Percentiles rank a stretch among this genome's conserved stretches.
phyloP scores from a whole-genome alignment of 805 yeast species.

The Starmerella etchellsii region DNA sequence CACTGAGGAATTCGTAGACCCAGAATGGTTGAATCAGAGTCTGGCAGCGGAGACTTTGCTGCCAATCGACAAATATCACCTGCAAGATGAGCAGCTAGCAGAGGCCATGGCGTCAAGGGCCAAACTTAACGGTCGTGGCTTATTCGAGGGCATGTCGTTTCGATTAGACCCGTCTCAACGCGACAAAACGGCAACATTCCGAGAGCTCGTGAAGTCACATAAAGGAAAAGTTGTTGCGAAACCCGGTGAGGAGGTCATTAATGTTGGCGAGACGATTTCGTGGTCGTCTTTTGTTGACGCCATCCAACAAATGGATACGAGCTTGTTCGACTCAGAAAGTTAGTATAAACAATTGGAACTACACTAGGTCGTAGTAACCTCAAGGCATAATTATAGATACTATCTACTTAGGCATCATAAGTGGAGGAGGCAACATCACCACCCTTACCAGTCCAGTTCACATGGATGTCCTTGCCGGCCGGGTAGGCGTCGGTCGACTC shows the following conservation, averaged over 20 bases:
- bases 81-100: slow-evolving; percentile 12
- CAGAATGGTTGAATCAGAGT: slow-evolving; percentile 22
- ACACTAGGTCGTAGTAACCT: too few relatives aligned
- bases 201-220: slow-evolving; percentile 47
- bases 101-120: slow-evolving; percentile 10
- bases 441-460: slow-evolving; percentile 99
- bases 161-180: slow-evolving; percentile 45
- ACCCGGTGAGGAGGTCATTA: not conserved
- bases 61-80: slow-evolving; percentile 20
- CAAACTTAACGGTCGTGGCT: slow-evolving; percentile 14
- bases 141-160: slow-evolving; percentile 40
- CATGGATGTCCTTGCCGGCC: slow-evolving; percentile 72
- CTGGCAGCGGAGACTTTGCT: slow-evolving; percentile 12
- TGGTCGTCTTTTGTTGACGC: slow-evolving; percentile 15
- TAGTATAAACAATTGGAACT: too few relatives aligned
- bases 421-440: slow-evolving; percentile 95
- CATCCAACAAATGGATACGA: slow-evolving; percentile 16
- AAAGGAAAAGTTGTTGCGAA: slow-evolving; percentile 33
- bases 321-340: too few relatives aligned
- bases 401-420: slow-evolving; percentile 59
- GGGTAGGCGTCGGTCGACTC: slow-evolving; percentile 63
- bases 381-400: too few relatives aligned
- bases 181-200: slow-evolving; percentile 47
- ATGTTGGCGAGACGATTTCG: slow-evolving; percentile 12
- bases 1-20: slow-evolving; percentile 26